Evolutionary conservation across 208 protist genomes (phyloP), one percentile per base, ranked within the genome.

Genomic region (Trypanosoma lewisi): DNA sequence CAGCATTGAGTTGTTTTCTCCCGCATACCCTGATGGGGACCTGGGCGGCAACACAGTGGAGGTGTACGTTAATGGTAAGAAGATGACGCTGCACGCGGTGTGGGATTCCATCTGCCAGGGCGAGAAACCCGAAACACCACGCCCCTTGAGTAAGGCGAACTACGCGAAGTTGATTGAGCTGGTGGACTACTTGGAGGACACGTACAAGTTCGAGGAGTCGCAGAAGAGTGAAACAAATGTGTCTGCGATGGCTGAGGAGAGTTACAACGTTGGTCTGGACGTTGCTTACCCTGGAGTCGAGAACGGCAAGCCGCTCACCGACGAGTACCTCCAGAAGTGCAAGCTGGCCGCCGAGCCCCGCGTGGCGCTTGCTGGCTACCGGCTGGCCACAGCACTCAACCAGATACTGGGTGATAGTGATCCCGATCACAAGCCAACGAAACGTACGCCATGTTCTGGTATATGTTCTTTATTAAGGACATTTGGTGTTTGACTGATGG

Each of bases 81-180:
- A 39, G 17, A 70, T 77, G 59, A 89, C 63, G 34, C 79, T 96
- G 42, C 91, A 96, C 54, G 56, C 79, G 1, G 19, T 96, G 37
- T 96, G 91, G 88, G 91, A 96, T 61, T 70, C 79, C 31, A 71
- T 94, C 42, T 93, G 91, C 65, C 41, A 73, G 31, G 63, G 55
- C 17, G 49, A 66, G 3, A 42, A 74, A 4, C 30, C 49, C 21
- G 19, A 59, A 1, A 7, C 50, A 16, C 0, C 45, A 11, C 82
- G 91, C 12, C 91, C 91, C 0, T 75, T 94, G 4, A 72, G 56
- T 37, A 37, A 52, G n/a, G 51, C 65, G 11, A 50, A 83, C 37
- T 58, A 79, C 53, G 63, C 39, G 39, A 63, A 75, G 6, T 21
- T 96, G 6, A 42, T 33, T 7, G 39, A 47, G 28, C 66, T 74